These are phyloP conservation scores for Vinca major DNA, from an alignment of 305 asterid genomes.

Conservation along the genomic window DNA sequence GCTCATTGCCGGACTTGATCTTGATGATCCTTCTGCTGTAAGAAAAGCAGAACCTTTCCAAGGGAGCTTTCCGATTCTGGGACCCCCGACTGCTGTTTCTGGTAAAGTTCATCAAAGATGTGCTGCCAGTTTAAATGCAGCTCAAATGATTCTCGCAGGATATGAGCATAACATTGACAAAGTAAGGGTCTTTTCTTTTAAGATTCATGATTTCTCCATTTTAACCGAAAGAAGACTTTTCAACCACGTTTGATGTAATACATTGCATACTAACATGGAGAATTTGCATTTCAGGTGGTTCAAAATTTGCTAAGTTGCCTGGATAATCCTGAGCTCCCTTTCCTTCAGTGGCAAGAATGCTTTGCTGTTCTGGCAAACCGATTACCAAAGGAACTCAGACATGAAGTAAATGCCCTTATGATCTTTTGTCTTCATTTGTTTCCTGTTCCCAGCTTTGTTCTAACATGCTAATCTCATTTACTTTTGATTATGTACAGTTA, in stretches of 20 bases:
- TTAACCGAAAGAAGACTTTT: background rate
- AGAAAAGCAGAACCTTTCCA: conserved; percentile 92
- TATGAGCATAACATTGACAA: conserved; percentile 90
- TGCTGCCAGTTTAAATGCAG: conserved; percentile 91
- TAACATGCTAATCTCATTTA: conserved; percentile 3
- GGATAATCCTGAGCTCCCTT: conserved; percentile 98
- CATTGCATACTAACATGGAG: conserved; percentile 3
- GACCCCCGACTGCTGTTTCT: conserved; percentile 93
- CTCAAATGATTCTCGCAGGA: conserved; percentile 97
- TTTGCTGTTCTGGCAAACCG: conserved; percentile 92
- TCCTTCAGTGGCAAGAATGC: conserved; percentile 99
- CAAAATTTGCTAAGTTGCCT: conserved; percentile 86
- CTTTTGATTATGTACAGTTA: conserved; percentile 38
- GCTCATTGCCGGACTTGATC: conserved; percentile 88
- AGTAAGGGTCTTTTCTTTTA: conserved; percentile 37
- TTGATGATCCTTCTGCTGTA: conserved; percentile 97
- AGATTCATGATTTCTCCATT: background rate
- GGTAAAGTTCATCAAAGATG: conserved; percentile 96
- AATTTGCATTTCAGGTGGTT: conserved; percentile 55
- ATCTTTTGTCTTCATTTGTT: background rate
- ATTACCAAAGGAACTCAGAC: conserved; percentile 74
- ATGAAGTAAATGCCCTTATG: conserved; percentile 36
- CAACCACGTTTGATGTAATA: background rate
- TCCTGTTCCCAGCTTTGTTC: background rate
- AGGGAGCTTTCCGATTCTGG: conserved; percentile 81